These are phyloP conservation scores for Haplosporangium sp. DNA, from an alignment of 371 early-diverging fungal species.

Conservation along the genomic window DNA sequence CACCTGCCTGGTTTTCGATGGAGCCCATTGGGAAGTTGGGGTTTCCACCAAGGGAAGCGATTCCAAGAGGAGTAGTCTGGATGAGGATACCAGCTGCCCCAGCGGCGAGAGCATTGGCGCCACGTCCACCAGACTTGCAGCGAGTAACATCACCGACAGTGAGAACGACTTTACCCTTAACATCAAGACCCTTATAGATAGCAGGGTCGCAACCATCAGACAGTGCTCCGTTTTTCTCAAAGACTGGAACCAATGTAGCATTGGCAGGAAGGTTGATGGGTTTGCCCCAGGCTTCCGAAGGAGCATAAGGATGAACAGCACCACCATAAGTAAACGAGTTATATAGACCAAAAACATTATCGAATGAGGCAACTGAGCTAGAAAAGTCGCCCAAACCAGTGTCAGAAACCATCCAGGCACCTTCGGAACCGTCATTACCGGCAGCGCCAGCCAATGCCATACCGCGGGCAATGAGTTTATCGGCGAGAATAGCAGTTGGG, in stretches of 20 bases:
- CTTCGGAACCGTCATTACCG: conserved; percentile 80
- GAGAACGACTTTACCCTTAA: conserved; percentile 68
- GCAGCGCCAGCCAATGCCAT: conserved; percentile 67
- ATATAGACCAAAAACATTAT: conserved; percentile 60
- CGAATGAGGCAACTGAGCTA: conserved; percentile 81
- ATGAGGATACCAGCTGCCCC: conserved; percentile 75
- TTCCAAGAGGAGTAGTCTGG: conserved; percentile 58
- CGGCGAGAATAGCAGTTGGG: conserved; percentile 58
- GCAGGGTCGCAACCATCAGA: conserved; percentile 65
- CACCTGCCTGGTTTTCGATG: conserved; percentile 58
- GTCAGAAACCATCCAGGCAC: conserved; percentile 69
- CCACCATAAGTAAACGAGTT: conserved; percentile 25
- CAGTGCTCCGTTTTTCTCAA: conserved; percentile 26
- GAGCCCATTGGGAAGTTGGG: conserved; percentile 57
- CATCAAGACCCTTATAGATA: conserved; percentile 24
- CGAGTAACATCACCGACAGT: conserved; percentile 65
- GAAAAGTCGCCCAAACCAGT: conserved; percentile 75
- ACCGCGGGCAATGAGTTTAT: conserved; percentile 58
- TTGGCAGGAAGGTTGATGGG: conserved; percentile 15
- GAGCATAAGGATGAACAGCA: conserved; percentile 16
- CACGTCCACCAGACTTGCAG: conserved; percentile 67
- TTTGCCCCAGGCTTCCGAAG: conserved; percentile 22
- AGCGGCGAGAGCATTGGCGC: conserved; percentile 62
- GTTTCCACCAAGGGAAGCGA: conserved; percentile 46
- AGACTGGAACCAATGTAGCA: conserved; percentile 25